These are phyloP conservation scores for Entomortierella beljakovae DNA, from an alignment of 192 early-diverging fungal species.

Conservation along the genomic window DNA sequence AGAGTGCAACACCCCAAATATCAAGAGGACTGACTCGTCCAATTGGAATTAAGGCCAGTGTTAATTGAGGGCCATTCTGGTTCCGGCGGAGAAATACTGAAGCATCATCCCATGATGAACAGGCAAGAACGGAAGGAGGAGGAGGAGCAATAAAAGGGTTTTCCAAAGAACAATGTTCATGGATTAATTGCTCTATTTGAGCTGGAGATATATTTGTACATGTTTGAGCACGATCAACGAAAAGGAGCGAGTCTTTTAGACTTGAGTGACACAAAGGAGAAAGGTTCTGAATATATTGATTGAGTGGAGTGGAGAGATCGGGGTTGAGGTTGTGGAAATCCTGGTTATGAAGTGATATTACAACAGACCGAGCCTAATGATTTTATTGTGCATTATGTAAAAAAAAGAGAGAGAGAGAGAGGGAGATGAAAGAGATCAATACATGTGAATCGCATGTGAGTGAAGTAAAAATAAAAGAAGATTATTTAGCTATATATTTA, in stretches of 20 bases:
- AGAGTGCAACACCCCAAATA: slow-evolving; percentile 10
- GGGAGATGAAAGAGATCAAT: slow-evolving; percentile 5
- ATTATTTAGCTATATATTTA: no score
- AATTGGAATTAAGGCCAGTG: slow-evolving; percentile 15
- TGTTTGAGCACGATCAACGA: not conserved
- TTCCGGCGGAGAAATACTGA: not conserved
- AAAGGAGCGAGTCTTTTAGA: slow-evolving; percentile 3
- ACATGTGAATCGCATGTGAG: not conserved
- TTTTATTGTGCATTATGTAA: no score
- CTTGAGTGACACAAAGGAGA: slow-evolving; percentile 1
- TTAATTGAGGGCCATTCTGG: not conserved
- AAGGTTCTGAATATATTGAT: slow-evolving; percentile 13
- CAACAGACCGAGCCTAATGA: slow-evolving; percentile 11
- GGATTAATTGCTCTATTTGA: not conserved
- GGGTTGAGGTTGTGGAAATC: slow-evolving; percentile 19
- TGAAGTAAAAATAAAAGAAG: no score
- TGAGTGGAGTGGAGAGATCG: slow-evolving; percentile 16
- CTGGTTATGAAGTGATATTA: not conserved
- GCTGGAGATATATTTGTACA: not conserved
- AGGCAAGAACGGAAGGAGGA: not conserved
- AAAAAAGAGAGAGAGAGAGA: not conserved
- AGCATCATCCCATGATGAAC: not conserved
- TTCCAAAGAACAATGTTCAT: not conserved
- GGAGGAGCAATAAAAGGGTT: not conserved
- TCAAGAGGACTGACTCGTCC: not conserved